Conservation (phyloP, 2,329 filamentous ascomycete species). For the Claviceps fusiformis region DNA sequence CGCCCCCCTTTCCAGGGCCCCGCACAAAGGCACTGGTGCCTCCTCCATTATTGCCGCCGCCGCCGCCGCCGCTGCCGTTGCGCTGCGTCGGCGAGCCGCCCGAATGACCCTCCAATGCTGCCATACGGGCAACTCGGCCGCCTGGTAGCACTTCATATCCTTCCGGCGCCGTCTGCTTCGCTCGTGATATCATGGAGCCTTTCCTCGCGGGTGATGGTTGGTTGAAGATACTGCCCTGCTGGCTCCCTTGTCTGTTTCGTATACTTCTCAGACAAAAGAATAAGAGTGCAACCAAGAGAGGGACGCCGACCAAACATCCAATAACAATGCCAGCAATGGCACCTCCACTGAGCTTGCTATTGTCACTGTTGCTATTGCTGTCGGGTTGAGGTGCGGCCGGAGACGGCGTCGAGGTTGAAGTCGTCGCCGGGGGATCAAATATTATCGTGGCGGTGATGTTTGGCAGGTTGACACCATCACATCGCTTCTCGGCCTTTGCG, state of each 20-base stretch:
- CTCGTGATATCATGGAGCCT: constrained; percentile 29
- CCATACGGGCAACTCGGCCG: constrained; percentile 89
- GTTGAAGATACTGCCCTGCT: constrained; percentile 69
- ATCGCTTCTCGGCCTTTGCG: constrained; percentile 60
- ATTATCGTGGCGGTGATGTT: constrained; percentile 57
- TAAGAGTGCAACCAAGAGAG: constrained; percentile 54
- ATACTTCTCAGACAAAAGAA: constrained; percentile 46
- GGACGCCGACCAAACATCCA: constrained; percentile 59
- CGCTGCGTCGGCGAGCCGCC: constrained; percentile 45
- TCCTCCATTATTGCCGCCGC: too few relatives aligned
- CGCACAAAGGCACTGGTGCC: constrained; percentile 31
- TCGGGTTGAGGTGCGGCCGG: constrained; percentile 10
- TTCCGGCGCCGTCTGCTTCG: constrained; percentile 23
- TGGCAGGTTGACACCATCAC: constrained; percentile 64
- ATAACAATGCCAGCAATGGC: constrained; percentile 84
- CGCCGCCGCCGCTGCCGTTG: constrained; percentile 32
- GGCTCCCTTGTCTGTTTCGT: constrained; percentile 43
- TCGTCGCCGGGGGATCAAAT: constrained; percentile 35
- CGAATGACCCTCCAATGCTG: constrained; percentile 68
- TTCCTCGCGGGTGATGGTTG: constrained; percentile 65
- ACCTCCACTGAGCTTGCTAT: constrained; percentile 55
- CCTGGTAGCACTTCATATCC: constrained; percentile 69
- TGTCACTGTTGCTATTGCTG: constrained; percentile 15
- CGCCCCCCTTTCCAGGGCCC: constrained; percentile 29
- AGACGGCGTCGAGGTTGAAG: constrained; percentile 22